phyloP scores from a whole-genome alignment of 2,329 filamentous ascomycete genomes.

The Zymoseptoria crescenta region DNA sequence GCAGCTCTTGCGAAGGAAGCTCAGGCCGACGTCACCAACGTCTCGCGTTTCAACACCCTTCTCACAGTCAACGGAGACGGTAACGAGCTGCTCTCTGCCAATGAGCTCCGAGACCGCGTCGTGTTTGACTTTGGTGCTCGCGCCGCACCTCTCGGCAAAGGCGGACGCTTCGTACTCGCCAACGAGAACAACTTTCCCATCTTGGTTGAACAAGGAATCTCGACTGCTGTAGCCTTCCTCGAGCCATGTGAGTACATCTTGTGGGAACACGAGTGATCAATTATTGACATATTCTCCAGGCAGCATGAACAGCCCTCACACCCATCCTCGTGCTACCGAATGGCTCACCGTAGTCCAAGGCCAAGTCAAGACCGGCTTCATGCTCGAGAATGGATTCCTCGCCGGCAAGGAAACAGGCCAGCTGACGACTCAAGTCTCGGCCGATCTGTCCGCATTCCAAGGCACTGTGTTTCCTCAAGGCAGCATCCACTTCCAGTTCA shows the following conservation, averaged over 20 bases:
- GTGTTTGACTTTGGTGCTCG: conserved; percentile 14
- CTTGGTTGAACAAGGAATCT: conserved; percentile 11
- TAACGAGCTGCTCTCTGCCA: conserved; percentile 4
- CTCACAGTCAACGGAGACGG: conserved; percentile 9
- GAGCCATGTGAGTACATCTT: conserved; percentile 27
- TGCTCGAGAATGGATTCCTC: conserved; percentile 39
- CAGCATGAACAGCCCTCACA: conserved; percentile 40
- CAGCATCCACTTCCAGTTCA: conserved; percentile 44
- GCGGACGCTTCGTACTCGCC: conserved; percentile 10
- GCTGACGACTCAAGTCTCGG: conserved; percentile 32
- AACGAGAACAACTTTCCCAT: conserved; percentile 14
- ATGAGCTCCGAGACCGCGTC: conserved; percentile 6
- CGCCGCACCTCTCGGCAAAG: conserved; percentile 3
- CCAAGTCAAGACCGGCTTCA: conserved; percentile 37
- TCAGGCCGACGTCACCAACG: conserved; percentile 8
- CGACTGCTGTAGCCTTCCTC: conserved; percentile 17
- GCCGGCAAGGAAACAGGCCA: conserved; percentile 5
- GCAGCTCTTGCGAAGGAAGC: conserved; percentile 9
- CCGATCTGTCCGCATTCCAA: conserved; percentile 34
- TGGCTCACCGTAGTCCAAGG: conserved; percentile 40
- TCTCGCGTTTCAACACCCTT: conserved; percentile 10
- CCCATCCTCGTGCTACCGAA: conserved; percentile 43
- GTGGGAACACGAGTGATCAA: background rate
- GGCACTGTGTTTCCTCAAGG: conserved; percentile 43
- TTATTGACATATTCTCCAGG: background rate